Conservation (phyloP, 2,329 filamentous ascomycete genomes). For the Pseudocercospora vitis region DNA sequence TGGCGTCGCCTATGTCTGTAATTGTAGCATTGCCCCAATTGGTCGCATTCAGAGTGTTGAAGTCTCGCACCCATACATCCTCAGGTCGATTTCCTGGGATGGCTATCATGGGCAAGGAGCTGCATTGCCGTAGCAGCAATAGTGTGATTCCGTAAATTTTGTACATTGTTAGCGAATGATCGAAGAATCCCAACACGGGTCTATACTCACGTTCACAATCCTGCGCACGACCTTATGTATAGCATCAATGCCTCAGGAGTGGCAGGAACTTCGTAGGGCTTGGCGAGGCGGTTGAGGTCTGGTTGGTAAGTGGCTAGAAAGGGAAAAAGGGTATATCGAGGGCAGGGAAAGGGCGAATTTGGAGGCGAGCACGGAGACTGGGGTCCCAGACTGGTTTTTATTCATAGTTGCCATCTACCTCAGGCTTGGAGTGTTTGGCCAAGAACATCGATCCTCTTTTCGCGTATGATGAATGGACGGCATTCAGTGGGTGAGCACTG, state of each 20-base stretch:
- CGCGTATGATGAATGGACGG: not conserved
- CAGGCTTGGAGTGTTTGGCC: too few relatives aligned
- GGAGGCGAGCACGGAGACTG: not conserved
- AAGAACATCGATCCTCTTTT: not conserved
- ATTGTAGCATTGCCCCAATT: slow-evolving; percentile 11
- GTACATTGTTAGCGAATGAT: not conserved
- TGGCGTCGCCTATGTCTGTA: not conserved
- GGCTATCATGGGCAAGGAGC: slow-evolving; percentile 7
- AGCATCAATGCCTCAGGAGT: not conserved
- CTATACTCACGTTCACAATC: slow-evolving; percentile 2
- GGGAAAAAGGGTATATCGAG: not conserved
- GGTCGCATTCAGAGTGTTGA: slow-evolving; percentile 27
- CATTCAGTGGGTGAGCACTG: too few relatives aligned
- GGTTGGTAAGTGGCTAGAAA: too few relatives aligned
- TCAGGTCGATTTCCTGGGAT: not conserved
- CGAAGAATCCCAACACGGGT: not conserved
- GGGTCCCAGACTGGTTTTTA: not conserved
- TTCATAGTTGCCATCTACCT: too few relatives aligned
- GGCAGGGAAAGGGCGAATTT: not conserved
- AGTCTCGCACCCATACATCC: slow-evolving; percentile 19
- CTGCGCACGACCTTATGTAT: too few relatives aligned
- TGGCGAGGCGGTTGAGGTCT: not conserved
- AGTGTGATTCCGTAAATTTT: not conserved
- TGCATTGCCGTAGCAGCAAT: slow-evolving; percentile 1
- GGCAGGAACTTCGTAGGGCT: slow-evolving; percentile 1